Evolutionary conservation across 129 eudicot genomes (phyloP).

Genomic region (Oenanthe sinensis): DNA sequence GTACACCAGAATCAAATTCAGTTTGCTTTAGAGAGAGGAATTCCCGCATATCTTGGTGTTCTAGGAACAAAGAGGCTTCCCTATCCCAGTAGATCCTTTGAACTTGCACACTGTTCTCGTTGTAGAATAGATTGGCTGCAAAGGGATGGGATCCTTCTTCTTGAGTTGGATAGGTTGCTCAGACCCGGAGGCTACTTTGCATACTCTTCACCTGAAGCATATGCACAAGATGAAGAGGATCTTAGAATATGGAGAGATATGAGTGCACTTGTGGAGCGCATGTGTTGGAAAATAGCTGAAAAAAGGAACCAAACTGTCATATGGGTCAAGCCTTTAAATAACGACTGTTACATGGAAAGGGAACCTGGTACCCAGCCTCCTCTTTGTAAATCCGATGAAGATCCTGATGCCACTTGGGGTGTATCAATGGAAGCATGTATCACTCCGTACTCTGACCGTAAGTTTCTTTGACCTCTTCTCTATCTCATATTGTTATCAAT

Average conservation of each 20-base stretch:
- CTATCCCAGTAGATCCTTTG: slow-evolving; percentile 93
- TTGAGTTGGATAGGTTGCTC: slow-evolving; percentile 86
- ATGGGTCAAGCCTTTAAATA: slow-evolving; percentile 89
- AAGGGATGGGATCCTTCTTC: slow-evolving; percentile 95
- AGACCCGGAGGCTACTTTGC: slow-evolving; percentile 99
- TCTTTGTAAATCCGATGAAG: slow-evolving; percentile 73
- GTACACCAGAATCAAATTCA: slow-evolving; percentile 99
- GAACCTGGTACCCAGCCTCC: slow-evolving; percentile 91
- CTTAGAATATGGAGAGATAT: slow-evolving; percentile 87
- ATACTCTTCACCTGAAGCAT: slow-evolving; percentile 97
- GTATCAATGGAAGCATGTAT: slow-evolving; percentile 95
- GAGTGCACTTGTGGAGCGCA: slow-evolving; percentile 93
- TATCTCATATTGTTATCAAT: neutral
- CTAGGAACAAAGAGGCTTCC: slow-evolving; percentile 97
- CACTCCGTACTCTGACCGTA: slow-evolving; percentile 89
- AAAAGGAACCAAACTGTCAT: slow-evolving; percentile 92
- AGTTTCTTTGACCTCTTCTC: slow-evolving; percentile 29
- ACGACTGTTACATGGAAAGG: slow-evolving; percentile 93
- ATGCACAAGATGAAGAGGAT: slow-evolving; percentile 98
- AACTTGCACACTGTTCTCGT: slow-evolving; percentile 96
- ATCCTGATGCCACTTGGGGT: slow-evolving; percentile 92
- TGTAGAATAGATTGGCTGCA: slow-evolving; percentile 99
- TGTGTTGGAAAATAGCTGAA: slow-evolving; percentile 97
- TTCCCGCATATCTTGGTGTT: slow-evolving; percentile 98
- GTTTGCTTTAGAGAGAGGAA: slow-evolving; percentile 94